These are phyloP conservation scores for Malus domestica DNA, from an alignment of 306 rosid species.

Conservation along the genomic window DNA sequence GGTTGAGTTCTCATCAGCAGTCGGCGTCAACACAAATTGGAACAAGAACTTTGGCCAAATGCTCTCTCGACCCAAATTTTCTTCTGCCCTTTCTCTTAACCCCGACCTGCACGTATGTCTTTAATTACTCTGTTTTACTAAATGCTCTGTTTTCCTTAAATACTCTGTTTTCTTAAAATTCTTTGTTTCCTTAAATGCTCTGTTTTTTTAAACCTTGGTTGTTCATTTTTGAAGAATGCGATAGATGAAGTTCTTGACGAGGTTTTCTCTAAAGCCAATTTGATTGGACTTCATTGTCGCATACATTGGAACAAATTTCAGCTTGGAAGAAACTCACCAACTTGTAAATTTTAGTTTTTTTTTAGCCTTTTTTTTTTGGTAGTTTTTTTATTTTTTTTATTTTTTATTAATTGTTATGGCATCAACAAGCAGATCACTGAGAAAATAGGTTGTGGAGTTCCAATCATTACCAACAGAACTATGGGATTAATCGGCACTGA, in stretches of 20 bases:
- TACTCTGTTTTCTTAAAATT: neutral
- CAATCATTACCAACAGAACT: slow-evolving; percentile 7
- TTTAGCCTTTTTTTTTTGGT: neutral
- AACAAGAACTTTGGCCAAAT: slow-evolving; percentile 34
- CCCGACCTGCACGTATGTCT: slow-evolving; percentile 29
- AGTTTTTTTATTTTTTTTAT: too few relatives aligned
- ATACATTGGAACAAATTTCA: slow-evolving; percentile 16
- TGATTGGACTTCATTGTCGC: slow-evolving; percentile 47
- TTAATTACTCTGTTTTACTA: neutral
- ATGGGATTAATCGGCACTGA: slow-evolving; percentile 49
- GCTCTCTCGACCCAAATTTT: slow-evolving; percentile 45
- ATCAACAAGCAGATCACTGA: too few relatives aligned
- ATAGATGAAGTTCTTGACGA: slow-evolving; percentile 39
- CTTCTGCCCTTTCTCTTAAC: slow-evolving; percentile 55
- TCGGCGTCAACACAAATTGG: slow-evolving; percentile 55
- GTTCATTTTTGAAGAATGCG: slow-evolving; percentile 33
- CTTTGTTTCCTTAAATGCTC: neutral
- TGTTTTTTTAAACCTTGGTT: neutral
- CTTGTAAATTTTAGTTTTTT: neutral
- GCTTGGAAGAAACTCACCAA: slow-evolving; percentile 11
- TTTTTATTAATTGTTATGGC: too few relatives aligned
- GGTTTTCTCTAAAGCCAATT: slow-evolving; percentile 50
- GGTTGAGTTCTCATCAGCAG: slow-evolving; percentile 38
- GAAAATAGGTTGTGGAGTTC: too few relatives aligned
- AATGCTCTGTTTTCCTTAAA: neutral